phyloP scores from a whole-genome alignment of 2,329 filamentous ascomycete genomes.

The Epichloe festucae region DNA sequence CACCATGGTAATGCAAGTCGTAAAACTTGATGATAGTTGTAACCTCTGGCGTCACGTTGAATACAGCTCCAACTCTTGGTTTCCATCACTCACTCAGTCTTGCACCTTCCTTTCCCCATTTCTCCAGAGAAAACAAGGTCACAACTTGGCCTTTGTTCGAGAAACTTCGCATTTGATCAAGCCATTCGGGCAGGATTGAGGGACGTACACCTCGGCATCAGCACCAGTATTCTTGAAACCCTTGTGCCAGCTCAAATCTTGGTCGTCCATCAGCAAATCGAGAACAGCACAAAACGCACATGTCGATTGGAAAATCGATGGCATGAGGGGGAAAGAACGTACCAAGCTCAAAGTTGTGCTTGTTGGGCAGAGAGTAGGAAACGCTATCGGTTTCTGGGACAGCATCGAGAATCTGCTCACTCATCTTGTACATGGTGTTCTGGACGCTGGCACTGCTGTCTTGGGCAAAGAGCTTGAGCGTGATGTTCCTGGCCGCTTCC shows the following conservation, averaged over 20 bases:
- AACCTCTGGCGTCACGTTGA: background rate
- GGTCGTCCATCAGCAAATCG: slow-evolving; percentile 3
- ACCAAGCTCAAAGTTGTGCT: slow-evolving; percentile 97
- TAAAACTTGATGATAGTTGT: background rate
- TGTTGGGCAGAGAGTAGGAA: slow-evolving; percentile 83
- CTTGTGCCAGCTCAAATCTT: slow-evolving; percentile 94
- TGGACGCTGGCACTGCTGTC: slow-evolving; percentile 91
- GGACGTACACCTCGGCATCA: slow-evolving; percentile 89
- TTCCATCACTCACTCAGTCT: background rate
- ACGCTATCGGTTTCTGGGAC: slow-evolving; percentile 61
- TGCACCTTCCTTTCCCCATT: background rate
- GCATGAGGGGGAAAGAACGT: slow-evolving; percentile 25
- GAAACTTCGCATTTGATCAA: slow-evolving; percentile 88
- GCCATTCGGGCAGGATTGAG: slow-evolving; percentile 85
- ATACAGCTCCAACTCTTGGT: background rate
- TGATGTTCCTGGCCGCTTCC: slow-evolving; percentile 65
- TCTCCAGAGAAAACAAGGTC: background rate
- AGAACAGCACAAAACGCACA: background rate
- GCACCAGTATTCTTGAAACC: slow-evolving; percentile 87
- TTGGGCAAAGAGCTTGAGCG: slow-evolving; percentile 80
- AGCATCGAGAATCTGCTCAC: slow-evolving; percentile 65
- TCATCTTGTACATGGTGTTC: slow-evolving; percentile 99
- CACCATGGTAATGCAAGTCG: background rate
- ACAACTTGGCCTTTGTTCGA: slow-evolving; percentile 25
- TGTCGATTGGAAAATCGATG: background rate